These are phyloP conservation scores for Ceratobasidium sp. DNA, from an alignment of 1,284 basidiomycete genomes.

Conservation along the genomic window DNA sequence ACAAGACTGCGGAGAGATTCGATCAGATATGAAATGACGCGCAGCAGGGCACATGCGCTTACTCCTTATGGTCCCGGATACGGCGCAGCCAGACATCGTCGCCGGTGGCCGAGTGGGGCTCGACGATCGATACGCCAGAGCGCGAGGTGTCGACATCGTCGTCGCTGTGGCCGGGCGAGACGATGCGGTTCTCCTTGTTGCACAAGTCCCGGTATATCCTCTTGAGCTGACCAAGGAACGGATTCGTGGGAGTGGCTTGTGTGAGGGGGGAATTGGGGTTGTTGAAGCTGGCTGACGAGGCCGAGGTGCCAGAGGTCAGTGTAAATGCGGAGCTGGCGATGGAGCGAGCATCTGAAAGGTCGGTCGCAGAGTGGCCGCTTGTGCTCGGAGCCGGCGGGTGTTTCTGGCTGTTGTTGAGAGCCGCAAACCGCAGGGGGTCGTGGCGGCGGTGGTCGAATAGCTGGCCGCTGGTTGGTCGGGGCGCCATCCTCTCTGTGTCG, in stretches of 20 bases:
- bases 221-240: constrained; percentile 77
- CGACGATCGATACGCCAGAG: constrained; percentile 47
- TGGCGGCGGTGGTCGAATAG: constrained; percentile 84
- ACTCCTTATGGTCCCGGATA: constrained; percentile 74
- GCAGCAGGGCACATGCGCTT: constrained; percentile 47
- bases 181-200: constrained; percentile 71
- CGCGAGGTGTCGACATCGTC: constrained; percentile 48
- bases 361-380: constrained; percentile 63
- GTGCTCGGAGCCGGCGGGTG: constrained; percentile 52
- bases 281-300: constrained; percentile 62
- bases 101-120: constrained; percentile 66
- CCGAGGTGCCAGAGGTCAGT: constrained; percentile 72
- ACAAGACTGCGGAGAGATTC: constrained; percentile 64
- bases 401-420: constrained; percentile 51
- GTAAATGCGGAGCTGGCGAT: constrained; percentile 74
- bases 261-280: constrained; percentile 68
- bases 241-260: constrained; percentile 61
- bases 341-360: constrained; percentile 71
- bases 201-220: constrained; percentile 77
- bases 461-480: constrained; percentile 57
- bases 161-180: constrained; percentile 55
- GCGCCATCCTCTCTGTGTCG: constrained; percentile 41
- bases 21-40: constrained; percentile 39
- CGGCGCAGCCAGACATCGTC: constrained; percentile 48
- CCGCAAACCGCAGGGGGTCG: constrained; percentile 79